Evolutionary conservation across 805 yeast species (phyloP).

Genomic region (Wickerhamomyces queroliae): DNA sequence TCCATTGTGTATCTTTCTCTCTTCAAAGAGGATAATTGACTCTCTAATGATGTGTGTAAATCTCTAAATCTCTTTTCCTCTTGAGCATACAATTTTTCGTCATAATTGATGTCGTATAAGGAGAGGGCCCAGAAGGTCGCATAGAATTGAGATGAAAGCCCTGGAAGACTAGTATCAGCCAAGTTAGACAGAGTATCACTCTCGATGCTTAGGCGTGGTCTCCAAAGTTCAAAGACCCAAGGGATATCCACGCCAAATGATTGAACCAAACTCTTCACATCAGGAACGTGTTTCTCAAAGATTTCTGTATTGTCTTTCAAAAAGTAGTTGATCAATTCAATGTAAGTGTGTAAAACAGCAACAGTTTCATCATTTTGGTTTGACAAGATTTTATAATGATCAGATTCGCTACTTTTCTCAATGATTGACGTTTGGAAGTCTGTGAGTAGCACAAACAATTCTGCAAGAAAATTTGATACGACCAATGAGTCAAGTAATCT

Average conservation of each 20-base stretch:
- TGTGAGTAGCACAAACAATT: constrained; percentile 60
- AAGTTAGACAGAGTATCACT: constrained; percentile 13
- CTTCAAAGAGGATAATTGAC: constrained; percentile 24
- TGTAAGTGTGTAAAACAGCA: constrained; percentile 59
- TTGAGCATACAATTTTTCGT: constrained; percentile 40
- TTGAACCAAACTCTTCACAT: constrained; percentile 34
- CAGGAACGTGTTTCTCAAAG: constrained; percentile 30
- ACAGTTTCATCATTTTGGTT: constrained; percentile 67
- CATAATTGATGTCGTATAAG: constrained; percentile 62
- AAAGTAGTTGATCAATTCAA: constrained; percentile 52
- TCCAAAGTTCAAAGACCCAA: constrained; percentile 81
- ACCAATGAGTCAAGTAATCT: constrained; percentile 42
- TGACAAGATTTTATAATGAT: constrained; percentile 67
- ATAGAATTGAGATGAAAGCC: constrained; percentile 39
- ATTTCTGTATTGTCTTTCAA: constrained; percentile 25
- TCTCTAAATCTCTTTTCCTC: constrained; percentile 37
- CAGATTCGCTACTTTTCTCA: constrained; percentile 24
- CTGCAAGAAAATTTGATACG: constrained; percentile 43
- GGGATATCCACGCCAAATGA: constrained; percentile 42
- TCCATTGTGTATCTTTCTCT: constrained; percentile 5
- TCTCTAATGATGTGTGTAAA: constrained; percentile 29
- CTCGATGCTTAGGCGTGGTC: constrained; percentile 34
- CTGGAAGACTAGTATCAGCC: constrained; percentile 18
- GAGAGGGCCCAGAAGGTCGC: constrained; percentile 69
- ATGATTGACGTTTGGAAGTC: constrained; percentile 37